Conservation (phyloP, 805 yeast genomes). For the Schwanniomyces polymorphus region DNA sequence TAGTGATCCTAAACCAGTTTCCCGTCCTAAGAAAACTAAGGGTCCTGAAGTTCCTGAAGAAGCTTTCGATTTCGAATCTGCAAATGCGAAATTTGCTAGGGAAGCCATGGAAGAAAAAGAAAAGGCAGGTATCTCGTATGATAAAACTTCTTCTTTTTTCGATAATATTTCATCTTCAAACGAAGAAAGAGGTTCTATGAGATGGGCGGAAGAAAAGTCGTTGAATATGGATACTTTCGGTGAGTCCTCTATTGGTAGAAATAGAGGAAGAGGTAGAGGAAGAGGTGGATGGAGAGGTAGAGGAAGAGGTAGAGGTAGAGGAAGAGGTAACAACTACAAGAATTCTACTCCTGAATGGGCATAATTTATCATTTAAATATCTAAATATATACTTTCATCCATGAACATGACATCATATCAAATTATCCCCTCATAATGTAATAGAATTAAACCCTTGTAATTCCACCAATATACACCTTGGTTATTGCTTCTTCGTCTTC, state of each 20-base stretch:
- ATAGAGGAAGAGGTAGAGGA: slow-evolving; percentile 52
- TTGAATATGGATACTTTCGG: slow-evolving; percentile 86
- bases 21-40: slow-evolving; percentile 8
- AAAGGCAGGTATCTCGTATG: slow-evolving; percentile 45
- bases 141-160: slow-evolving; percentile 83
- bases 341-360: slow-evolving; percentile 33
- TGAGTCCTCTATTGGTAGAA: slow-evolving; percentile 54
- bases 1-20: slow-evolving; percentile 14
- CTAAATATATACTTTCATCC: neutral
- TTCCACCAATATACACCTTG: slow-evolving; percentile 26
- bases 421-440: neutral
- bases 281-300: slow-evolving; percentile 19
- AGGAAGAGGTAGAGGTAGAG: slow-evolving; percentile 18
- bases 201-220: slow-evolving; percentile 71
- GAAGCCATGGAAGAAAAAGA: slow-evolving; percentile 41
- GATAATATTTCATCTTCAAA: slow-evolving; percentile 79
- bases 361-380: slow-evolving; percentile 6
- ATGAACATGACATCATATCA: neutral
- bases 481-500: slow-evolving; percentile 21
- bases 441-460: slow-evolving; percentile 17
- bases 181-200: slow-evolving; percentile 46
- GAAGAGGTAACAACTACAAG: slow-evolving; percentile 14
- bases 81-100: slow-evolving; percentile 69
- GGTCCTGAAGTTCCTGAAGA: slow-evolving; percentile 36
- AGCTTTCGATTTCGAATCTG: slow-evolving; percentile 75